Percentiles rank a stretch among this genome's conserved stretches.
phyloP scores from a whole-genome alignment of 306 rosid species.

The Elaeagnus macrophylla region DNA sequence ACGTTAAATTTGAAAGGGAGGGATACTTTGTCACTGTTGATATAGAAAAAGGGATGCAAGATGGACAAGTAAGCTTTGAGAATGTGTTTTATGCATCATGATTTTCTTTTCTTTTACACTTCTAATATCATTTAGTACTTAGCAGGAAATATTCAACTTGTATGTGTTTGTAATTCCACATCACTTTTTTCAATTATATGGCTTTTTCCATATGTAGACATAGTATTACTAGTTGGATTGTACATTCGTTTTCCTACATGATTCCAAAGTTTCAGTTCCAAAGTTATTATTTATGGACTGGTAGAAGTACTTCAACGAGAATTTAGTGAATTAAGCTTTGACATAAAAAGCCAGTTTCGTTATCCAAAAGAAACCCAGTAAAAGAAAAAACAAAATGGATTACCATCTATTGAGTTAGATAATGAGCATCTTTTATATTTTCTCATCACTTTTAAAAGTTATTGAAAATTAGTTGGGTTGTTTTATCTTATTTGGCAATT shows the following conservation, averaged over 20 bases:
- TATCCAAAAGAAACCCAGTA: not conserved
- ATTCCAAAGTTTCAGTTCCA: no score
- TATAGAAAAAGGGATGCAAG: conserved; percentile 98
- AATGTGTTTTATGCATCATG: not conserved
- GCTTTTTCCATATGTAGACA: no score
- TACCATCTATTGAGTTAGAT: not conserved
- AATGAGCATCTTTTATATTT: no score
- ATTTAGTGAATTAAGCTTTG: no score
- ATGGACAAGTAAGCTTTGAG: conserved; percentile 75
- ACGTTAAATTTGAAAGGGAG: conserved; percentile 87
- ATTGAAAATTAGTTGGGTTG: not conserved
- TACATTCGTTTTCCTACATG: no score
- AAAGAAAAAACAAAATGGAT: not conserved
- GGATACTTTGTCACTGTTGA: conserved; percentile 88
- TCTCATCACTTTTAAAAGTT: not conserved
- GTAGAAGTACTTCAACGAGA: no score
- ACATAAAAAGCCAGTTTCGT: no score
- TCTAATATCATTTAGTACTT: not conserved
- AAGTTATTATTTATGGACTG: no score
- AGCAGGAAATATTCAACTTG: not conserved
- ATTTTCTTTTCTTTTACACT: not conserved
- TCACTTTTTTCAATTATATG: no score
- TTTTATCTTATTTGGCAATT: not conserved
- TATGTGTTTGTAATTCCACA: no score
- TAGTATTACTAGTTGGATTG: no score